phyloP scores from a whole-genome alignment of 140 eudicot species.

The Stevia rebaudiana region DNA sequence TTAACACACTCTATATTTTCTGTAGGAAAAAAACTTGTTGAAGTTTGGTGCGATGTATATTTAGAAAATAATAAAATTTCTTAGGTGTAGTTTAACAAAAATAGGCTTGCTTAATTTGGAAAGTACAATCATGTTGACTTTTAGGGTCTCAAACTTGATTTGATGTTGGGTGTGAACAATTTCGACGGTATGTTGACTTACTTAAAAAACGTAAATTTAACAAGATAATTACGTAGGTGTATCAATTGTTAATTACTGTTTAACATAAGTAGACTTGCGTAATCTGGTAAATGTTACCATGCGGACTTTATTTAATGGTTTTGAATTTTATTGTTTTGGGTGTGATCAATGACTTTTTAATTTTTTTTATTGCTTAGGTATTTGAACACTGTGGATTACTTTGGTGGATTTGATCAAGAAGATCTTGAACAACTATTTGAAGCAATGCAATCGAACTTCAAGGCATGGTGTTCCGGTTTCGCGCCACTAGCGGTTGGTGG shows the following conservation, averaged over 20 bases:
- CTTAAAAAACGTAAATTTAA: background rate
- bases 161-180: no score
- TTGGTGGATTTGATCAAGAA: slow-evolving; percentile 71
- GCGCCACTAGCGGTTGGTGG: slow-evolving; percentile 87
- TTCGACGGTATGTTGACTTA: slow-evolving; percentile 28
- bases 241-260: background rate
- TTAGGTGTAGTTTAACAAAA: no score
- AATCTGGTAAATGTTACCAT: slow-evolving; percentile 14
- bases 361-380: slow-evolving; percentile 28
- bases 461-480: slow-evolving; percentile 72
- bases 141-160: no score
- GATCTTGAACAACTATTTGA: slow-evolving; percentile 58
- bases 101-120: no score
- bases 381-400: slow-evolving; percentile 66
- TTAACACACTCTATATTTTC: no score
- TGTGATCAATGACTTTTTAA: background rate
- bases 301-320: no score
- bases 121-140: no score
- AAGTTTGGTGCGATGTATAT: no score
- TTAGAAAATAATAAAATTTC: no score
- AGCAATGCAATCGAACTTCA: slow-evolving; percentile 61
- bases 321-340: background rate
- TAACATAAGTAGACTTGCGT: background rate
- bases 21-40: no score
- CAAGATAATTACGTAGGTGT: slow-evolving; percentile 10